phyloP scores from a whole-genome alignment of 805 yeast genomes.

The Zygosaccharomyces bailii region DNA sequence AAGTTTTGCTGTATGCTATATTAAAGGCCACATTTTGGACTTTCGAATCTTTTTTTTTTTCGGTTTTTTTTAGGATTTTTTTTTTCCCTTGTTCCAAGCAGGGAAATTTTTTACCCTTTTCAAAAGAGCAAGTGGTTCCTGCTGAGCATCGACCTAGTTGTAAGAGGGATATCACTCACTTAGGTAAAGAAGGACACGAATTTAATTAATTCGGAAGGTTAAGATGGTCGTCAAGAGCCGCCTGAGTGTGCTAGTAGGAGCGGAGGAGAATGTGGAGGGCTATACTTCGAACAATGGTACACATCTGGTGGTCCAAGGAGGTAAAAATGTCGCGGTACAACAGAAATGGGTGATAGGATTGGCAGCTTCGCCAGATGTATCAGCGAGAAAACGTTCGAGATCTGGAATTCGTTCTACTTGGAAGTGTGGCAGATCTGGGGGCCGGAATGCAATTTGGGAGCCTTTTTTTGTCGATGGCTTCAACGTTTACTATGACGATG shows the following conservation, averaged over 20 bases:
- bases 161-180: not conserved
- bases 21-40: not conserved
- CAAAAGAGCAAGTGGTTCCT: not conserved
- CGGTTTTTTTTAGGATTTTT: not conserved
- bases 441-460: slow-evolving; percentile 2
- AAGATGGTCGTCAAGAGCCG: slow-evolving; percentile 17
- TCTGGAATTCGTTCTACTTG: not conserved
- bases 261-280: slow-evolving; percentile 16
- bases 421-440: not conserved
- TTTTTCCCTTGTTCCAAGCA: not conserved
- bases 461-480: slow-evolving; percentile 17
- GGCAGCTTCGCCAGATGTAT: not conserved
- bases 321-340: slow-evolving; percentile 18
- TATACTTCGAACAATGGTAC: slow-evolving; percentile 16
- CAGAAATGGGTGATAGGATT: slow-evolving; percentile 14
- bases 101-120: not conserved
- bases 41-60: not conserved
- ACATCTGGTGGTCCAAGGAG: slow-evolving; percentile 19
- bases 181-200: not conserved
- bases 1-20: not conserved
- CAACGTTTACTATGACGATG: slow-evolving; percentile 16
- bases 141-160: not conserved
- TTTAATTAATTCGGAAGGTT: not conserved
- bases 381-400: not conserved
- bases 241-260: slow-evolving; percentile 20